A percentile compares a stretch with the other conserved stretches of the same genome.
Evolutionary conservation across 257 asterid genomes (phyloP).

Genomic region (Handroanthus guayacan): DNA sequence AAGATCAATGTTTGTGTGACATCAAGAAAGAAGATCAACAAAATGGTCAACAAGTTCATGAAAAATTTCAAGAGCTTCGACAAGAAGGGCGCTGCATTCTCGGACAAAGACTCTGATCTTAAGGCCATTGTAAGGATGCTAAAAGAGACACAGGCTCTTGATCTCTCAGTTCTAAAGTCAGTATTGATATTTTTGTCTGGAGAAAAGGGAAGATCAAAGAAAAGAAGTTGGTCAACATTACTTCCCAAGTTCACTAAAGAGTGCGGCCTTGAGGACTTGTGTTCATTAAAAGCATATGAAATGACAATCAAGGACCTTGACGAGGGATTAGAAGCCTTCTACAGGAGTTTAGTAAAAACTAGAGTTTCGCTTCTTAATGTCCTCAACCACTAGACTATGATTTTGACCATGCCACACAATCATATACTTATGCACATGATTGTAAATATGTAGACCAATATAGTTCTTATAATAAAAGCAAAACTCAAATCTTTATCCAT

Average conservation of each 20-base stretch:
- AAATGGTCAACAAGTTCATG: conserved; percentile 38
- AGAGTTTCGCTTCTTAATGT: conserved; percentile 39
- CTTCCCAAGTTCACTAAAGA: no score
- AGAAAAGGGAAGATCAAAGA: background rate
- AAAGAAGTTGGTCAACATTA: background rate
- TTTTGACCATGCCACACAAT: no score
- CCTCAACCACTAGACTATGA: conserved; percentile 37
- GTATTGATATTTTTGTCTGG: conserved; percentile 29
- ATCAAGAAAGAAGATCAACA: conserved; percentile 40
- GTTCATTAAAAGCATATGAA: background rate
- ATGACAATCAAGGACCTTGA: conserved; percentile 30
- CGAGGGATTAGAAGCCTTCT: conserved; percentile 31
- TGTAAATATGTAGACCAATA: no score
- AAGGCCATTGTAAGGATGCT: conserved; percentile 9
- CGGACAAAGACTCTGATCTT: conserved; percentile 10
- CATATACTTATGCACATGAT: no score
- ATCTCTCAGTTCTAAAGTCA: conserved; percentile 20
- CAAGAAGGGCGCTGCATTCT: background rate
- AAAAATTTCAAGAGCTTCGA: conserved; percentile 27
- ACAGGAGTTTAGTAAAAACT: conserved; percentile 33
- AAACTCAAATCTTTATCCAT: no score
- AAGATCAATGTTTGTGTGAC: conserved; percentile 9
- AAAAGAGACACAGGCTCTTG: conserved; percentile 24
- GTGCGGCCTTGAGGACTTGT: no score
- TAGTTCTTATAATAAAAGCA: no score